A percentile compares a stretch with the other conserved stretches of the same genome.
Evolutionary conservation across 768 basidiomycete species (phyloP).

Genomic region (Hemileccinum impolitum): DNA sequence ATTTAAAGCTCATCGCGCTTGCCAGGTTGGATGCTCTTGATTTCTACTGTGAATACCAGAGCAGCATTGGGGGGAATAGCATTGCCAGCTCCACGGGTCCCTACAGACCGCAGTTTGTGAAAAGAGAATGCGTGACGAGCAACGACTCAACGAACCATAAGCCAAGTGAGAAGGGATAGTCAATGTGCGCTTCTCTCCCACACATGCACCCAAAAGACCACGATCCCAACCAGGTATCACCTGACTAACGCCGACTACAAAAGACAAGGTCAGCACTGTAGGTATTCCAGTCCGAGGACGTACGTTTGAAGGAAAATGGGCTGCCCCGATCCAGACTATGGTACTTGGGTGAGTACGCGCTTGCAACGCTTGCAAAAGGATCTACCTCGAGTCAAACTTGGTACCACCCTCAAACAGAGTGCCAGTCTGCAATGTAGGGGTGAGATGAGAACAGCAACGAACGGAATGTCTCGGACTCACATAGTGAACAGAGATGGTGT

Average conservation of each 20-base stretch:
- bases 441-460: background rate
- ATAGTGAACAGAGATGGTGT: slow-evolving; percentile 73
- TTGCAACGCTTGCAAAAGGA: background rate
- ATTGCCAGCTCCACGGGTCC: slow-evolving; percentile 68
- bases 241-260: slow-evolving; percentile 69
- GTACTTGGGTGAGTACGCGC: background rate
- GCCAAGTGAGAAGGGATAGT: slow-evolving; percentile 79
- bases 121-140: background rate
- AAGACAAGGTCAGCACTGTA: slow-evolving; percentile 1
- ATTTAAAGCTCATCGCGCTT: slow-evolving; percentile 54
- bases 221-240: slow-evolving; percentile 87
- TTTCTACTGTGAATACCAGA: slow-evolving; percentile 84
- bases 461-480: slow-evolving; percentile 39
- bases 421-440: slow-evolving; percentile 47
- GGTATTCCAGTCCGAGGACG: slow-evolving; percentile 18
- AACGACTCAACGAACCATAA: slow-evolving; percentile 60
- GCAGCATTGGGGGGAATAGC: slow-evolving; percentile 79
- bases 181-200: slow-evolving; percentile 82
- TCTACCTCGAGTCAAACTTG: slow-evolving; percentile 88
- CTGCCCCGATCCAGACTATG: slow-evolving; percentile 64
- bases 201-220: slow-evolving; percentile 80
- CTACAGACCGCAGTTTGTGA: slow-evolving; percentile 34
- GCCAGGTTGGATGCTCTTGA: slow-evolving; percentile 55
- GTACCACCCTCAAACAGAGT: slow-evolving; percentile 70
- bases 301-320: slow-evolving; percentile 79